These are phyloP conservation scores for Crotalaria pallida DNA, from an alignment of 306 rosid genomes.

Conservation along the genomic window DNA sequence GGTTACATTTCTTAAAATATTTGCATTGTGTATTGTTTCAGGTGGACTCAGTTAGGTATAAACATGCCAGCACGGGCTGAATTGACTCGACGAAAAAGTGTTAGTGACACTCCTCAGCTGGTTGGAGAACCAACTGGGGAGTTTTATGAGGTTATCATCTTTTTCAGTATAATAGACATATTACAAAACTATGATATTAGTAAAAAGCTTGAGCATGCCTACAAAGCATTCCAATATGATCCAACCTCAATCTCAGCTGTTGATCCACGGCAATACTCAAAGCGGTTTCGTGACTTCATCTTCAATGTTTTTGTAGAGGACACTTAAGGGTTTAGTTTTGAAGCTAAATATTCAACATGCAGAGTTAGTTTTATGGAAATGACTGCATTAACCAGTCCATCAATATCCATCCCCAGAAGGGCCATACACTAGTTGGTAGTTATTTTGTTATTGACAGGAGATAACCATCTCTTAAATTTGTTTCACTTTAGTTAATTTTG, in stretches of 20 bases:
- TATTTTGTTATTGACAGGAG: slow-evolving; percentile 20
- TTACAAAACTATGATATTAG: slow-evolving; percentile 93
- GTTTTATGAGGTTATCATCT: slow-evolving; percentile 60
- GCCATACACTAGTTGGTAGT: slow-evolving; percentile 34
- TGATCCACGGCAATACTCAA: slow-evolving; percentile 91
- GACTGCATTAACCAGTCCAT: slow-evolving; percentile 33
- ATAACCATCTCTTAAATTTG: slow-evolving; percentile 14
- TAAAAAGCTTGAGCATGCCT: slow-evolving; percentile 97
- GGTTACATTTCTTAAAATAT: slow-evolving; percentile 1
- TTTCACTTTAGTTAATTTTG: slow-evolving; percentile 8
- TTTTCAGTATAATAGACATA: slow-evolving; percentile 88
- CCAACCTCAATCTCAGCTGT: slow-evolving; percentile 88
- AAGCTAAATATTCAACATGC: slow-evolving; percentile 33
- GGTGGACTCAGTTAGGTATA: slow-evolving; percentile 75
- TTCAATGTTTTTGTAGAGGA: slow-evolving; percentile 89
- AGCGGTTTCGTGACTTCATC: slow-evolving; percentile 93
- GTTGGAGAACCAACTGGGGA: slow-evolving; percentile 95
- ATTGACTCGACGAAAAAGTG: slow-evolving; percentile 49
- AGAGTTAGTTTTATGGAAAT: slow-evolving; percentile 30
- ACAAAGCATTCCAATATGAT: slow-evolving; percentile 86
- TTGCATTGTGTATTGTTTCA: slow-evolving; percentile 19
- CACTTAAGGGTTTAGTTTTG: slow-evolving; percentile 41
- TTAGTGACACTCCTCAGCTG: slow-evolving; percentile 63
- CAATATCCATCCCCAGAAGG: slow-evolving; percentile 17
- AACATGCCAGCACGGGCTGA: slow-evolving; percentile 87